phyloP scores from a whole-genome alignment of 225 moss, liverwort and hornwort genomes.

The Marchantia polymorpha region DNA sequence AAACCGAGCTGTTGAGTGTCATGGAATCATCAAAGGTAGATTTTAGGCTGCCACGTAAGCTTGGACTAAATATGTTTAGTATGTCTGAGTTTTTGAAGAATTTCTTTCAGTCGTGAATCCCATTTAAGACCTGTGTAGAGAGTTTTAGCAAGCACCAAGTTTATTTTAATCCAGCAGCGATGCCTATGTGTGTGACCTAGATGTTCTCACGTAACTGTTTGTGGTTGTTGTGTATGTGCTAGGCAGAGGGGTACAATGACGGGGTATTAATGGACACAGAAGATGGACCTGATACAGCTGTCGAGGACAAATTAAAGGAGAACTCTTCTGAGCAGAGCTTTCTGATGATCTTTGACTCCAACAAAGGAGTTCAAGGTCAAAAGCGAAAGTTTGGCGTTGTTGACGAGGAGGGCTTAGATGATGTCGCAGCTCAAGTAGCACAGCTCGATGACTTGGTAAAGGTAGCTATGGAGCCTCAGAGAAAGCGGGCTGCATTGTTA shows the following conservation, averaged over 20 bases:
- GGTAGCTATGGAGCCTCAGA: constrained; percentile 32
- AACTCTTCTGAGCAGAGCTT: constrained; percentile 29
- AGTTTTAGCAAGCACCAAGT: too few relatives aligned
- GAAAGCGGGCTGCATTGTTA: constrained; percentile 37
- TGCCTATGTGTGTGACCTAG: too few relatives aligned
- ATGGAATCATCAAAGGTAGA: constrained; percentile 51
- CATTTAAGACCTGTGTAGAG: too few relatives aligned
- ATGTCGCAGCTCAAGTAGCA: constrained; percentile 43
- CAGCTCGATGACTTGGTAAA: constrained; percentile 48
- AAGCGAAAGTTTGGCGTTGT: constrained; percentile 38
- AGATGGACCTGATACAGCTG: constrained; percentile 24
- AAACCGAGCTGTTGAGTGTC: constrained; percentile 58
- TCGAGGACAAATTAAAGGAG: constrained; percentile 30
- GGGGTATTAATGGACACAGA: constrained; percentile 20
- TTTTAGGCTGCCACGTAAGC: too few relatives aligned
- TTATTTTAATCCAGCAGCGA: too few relatives aligned
- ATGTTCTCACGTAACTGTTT: not conserved
- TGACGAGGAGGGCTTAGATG: constrained; percentile 33
- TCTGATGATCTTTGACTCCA: constrained; percentile 21
- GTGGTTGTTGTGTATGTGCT: constrained; percentile 14
- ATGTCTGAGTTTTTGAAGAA: too few relatives aligned
- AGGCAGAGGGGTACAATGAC: constrained; percentile 37
- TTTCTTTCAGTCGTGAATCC: too few relatives aligned
- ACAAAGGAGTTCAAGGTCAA: constrained; percentile 16
- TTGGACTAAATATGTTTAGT: too few relatives aligned